A percentile compares a stretch with the other conserved stretches of the same genome.
These are phyloP conservation scores for Vickermania spadyakhi DNA, from an alignment of 208 protist genomes.

Conservation along the genomic window DNA sequence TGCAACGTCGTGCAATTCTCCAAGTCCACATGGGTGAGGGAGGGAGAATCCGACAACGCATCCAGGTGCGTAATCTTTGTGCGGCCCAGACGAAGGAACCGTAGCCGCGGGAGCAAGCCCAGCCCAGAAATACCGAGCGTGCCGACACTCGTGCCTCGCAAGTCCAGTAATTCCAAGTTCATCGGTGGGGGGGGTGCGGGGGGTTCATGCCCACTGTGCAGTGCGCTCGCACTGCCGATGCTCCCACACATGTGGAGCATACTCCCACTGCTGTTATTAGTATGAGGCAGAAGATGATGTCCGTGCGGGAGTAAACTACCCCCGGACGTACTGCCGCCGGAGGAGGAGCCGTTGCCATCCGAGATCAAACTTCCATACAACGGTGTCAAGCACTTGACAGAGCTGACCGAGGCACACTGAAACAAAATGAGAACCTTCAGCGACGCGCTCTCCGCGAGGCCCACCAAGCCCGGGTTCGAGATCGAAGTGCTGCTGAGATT, in stretches of 20 bases:
- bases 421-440: neutral
- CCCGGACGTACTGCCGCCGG: neutral
- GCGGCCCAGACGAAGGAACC: constrained; percentile 1
- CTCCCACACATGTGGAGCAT: too few relatives aligned
- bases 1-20: constrained; percentile 3
- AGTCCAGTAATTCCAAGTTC: neutral
- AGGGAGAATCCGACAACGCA: neutral
- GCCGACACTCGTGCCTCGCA: constrained; percentile 2
- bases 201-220: neutral
- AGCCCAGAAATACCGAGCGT: constrained; percentile 1
- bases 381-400: constrained; percentile 1
- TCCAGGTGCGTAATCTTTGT: constrained; percentile 1
- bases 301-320: constrained; percentile 3
- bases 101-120: neutral
- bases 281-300: neutral
- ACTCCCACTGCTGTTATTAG: too few relatives aligned
- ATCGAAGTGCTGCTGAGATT: constrained; percentile 2
- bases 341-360: neutral
- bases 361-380: neutral
- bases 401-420: constrained; percentile 2
- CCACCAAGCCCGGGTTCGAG: neutral
- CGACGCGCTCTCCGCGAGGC: neutral
- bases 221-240: neutral
- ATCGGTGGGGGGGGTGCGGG: neutral
- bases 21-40: constrained; percentile 1